Base-by-base conservation (phyloP, 176 grass and related monocot species). In the Avena atlantica region DNA sequence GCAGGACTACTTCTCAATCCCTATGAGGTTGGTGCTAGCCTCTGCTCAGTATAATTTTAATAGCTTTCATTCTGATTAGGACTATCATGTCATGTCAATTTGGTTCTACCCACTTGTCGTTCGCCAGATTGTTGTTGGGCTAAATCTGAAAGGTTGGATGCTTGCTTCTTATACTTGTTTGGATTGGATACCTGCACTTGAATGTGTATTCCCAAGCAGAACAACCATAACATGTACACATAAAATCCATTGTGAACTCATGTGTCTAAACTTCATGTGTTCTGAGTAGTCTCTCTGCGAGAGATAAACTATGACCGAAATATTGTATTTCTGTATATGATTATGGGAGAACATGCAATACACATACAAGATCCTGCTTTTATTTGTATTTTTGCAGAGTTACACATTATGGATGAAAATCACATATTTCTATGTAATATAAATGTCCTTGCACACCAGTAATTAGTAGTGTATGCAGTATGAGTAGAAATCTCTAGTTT, bases 1-100 rank as follows among this genome's bases (percentile, higher is more conserved):
- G 62, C 52, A 42, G 93, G 95, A n/a, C 78, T 98, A 66, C 76
- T 76, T 78, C 91, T 98, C 45, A 87, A 91, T 85, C 82, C 95
- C 19, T 92, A 91, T 70, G 95, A 98, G 93, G 95, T 98, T 76
- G 65, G 64, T 81, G 29, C 52, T 70, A 14, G 10, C 59, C 79
- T 89, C 79, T 73, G 13, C 69, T 68, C 12, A 53, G 25, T 74
- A 70, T 64, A 1, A 10, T 77, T 80, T 58, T 10, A 29, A 47
- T 48, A 24, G 8, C 69, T 53, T 44, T 63, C 21, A 74, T 44
- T n/a, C 60, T 62, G 48, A 42, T 45, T 15, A 73, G 11, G 15
- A 29, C 63, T 85, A 80, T 48, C 15, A 20, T 74, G 69, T 27
- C 10, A 67, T 75, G 60, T n/a, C 80, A 61, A 6, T 85, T 81